Evolutionary conservation across 1,284 basidiomycete genomes (phyloP).

Genomic region (Exobasidium rhododendri): DNA sequence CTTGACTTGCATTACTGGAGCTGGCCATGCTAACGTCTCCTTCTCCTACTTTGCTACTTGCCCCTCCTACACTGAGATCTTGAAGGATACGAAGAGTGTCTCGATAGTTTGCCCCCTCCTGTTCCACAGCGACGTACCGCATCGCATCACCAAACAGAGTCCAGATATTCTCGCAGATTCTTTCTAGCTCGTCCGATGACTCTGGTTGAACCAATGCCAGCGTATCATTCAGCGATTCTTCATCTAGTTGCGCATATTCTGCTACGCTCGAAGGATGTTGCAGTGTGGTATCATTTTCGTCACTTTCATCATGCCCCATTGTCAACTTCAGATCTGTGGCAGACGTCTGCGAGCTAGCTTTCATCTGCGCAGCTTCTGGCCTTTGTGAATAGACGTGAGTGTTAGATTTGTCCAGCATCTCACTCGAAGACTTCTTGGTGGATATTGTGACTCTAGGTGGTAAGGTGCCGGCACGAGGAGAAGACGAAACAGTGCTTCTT

Average conservation of each 20-base stretch:
- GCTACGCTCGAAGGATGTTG: not conserved
- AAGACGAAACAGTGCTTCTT: not conserved
- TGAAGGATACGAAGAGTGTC: conserved; percentile 37
- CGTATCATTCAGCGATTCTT: too few relatives aligned
- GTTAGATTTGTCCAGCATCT: not conserved
- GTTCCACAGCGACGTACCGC: conserved; percentile 32
- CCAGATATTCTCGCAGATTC: conserved; percentile 40
- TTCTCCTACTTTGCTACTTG: not conserved
- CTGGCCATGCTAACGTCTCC: conserved; percentile 1
- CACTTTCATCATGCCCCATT: too few relatives aligned
- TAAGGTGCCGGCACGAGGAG: not conserved
- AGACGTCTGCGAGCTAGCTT: too few relatives aligned
- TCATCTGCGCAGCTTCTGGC: not conserved
- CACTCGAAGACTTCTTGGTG: not conserved
- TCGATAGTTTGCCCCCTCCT: conserved; percentile 29
- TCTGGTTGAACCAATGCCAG: too few relatives aligned
- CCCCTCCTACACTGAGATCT: conserved; percentile 11
- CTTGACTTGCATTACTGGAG: conserved; percentile 1
- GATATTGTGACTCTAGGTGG: not conserved
- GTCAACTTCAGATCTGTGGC: too few relatives aligned
- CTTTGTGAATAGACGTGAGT: not conserved
- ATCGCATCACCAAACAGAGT: conserved; percentile 42
- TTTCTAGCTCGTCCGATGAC: conserved; percentile 40
- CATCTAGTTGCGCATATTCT: not conserved
- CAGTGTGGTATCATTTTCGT: not conserved